Percentiles rank a stretch among this genome's conserved stretches.
phyloP scores from a whole-genome alignment of 1,284 basidiomycete genomes.

The Rhodofomes roseus region DNA sequence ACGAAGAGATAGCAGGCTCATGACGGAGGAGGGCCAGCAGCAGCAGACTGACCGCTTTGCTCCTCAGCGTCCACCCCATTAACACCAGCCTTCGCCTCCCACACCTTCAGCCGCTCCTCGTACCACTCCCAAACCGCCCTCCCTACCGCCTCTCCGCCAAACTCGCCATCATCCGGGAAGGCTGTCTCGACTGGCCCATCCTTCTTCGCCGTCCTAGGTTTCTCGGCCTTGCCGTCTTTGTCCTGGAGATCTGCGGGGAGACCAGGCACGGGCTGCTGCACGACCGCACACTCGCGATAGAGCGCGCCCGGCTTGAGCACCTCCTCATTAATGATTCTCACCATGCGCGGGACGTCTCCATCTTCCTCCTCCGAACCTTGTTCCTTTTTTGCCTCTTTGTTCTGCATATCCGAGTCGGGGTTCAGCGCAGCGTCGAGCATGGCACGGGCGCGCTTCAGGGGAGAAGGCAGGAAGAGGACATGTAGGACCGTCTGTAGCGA shows the following conservation, averaged over 20 bases:
- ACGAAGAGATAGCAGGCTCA: too few species aligned
- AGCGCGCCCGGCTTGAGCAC: conserved; percentile 72
- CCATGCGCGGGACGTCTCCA: conserved; percentile 2
- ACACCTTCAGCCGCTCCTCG: conserved; percentile 57
- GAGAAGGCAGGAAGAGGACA: conserved; percentile 70
- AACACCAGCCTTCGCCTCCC: conserved; percentile 39
- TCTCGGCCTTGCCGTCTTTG: neutral
- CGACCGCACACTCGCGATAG: conserved; percentile 69
- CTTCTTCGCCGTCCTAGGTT: conserved; percentile 8
- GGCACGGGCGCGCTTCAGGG: conserved; percentile 48
- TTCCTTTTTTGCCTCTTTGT: conserved; percentile 3
- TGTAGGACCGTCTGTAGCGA: conserved; percentile 66
- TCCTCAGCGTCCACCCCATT: neutral
- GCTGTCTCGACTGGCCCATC: conserved; percentile 25
- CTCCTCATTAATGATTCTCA: conserved; percentile 38
- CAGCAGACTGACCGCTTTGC: neutral
- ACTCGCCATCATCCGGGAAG: conserved; percentile 58
- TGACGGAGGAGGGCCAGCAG: neutral
- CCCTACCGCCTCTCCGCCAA: conserved; percentile 64
- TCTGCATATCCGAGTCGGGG: conserved; percentile 10
- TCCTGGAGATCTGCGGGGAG: conserved; percentile 19
- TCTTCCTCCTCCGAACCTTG: neutral
- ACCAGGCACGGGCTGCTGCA: conserved; percentile 42
- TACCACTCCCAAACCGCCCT: conserved; percentile 71
- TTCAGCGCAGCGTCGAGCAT: conserved; percentile 29